These are phyloP conservation scores for Aspergillus fumigatiaffinis DNA, from an alignment of 2,329 filamentous ascomycete genomes.

Conservation along the genomic window DNA sequence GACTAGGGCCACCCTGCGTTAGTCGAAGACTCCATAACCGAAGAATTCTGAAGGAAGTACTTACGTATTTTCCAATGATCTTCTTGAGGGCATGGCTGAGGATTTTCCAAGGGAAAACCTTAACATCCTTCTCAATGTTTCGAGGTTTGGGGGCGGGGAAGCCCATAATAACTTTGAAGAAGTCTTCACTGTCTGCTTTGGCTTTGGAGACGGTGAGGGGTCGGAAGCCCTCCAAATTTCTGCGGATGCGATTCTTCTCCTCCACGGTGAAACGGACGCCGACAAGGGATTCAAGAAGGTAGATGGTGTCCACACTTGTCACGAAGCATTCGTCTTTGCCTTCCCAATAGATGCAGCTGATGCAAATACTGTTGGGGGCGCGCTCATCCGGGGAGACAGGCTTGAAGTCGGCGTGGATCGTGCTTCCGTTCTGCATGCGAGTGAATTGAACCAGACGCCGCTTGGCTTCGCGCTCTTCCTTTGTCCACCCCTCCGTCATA, in stretches of 20 bases:
- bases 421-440: conserved; percentile 75
- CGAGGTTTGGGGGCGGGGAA: conserved; percentile 92
- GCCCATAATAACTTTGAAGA: conserved; percentile 98
- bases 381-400: conserved; percentile 75
- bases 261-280: conserved; percentile 86
- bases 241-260: conserved; percentile 95
- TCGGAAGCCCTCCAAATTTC: conserved; percentile 91
- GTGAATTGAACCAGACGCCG: conserved; percentile 85
- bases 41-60: conserved; percentile 31
- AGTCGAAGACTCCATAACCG: conserved; percentile 6
- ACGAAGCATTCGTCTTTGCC: conserved; percentile 89
- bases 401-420: conserved; percentile 75
- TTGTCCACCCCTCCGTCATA: conserved; percentile 80
- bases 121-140: conserved; percentile 99
- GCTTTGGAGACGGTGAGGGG: conserved; percentile 91
- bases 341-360: conserved; percentile 97
- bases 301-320: conserved; percentile 95
- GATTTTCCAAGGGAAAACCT: conserved; percentile 96
- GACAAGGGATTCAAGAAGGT: conserved; percentile 86
- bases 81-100: conserved; percentile 86
- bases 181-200: conserved; percentile 88
- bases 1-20: conserved; percentile 44
- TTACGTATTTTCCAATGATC: conserved; percentile 94
- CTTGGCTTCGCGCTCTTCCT: conserved; percentile 73
- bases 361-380: conserved; percentile 79